Percentiles rank a stretch among this genome's conserved stretches.
These are phyloP conservation scores for Piper longum DNA, from an alignment of 164 flowering plant genomes.

Conservation along the genomic window DNA sequence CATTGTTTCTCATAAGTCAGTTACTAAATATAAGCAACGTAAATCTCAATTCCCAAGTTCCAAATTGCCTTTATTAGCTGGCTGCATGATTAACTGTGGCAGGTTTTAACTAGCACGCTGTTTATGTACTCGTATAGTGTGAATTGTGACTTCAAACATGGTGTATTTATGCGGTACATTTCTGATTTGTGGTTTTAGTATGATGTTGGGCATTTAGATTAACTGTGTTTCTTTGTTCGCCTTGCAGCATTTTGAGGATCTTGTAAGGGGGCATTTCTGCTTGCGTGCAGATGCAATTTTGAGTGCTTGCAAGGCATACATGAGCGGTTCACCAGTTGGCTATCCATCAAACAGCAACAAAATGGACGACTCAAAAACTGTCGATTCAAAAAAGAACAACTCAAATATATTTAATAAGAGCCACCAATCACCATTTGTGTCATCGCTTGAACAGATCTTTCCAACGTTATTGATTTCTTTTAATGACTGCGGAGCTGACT, in stretches of 20 bases:
- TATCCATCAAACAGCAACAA: constrained; percentile 30
- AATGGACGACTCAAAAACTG: too few species aligned
- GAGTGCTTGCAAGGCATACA: constrained; percentile 62
- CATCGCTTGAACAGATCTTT: too few species aligned
- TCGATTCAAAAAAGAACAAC: too few species aligned
- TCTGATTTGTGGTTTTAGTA: background rate
- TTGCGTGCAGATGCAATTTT: constrained; percentile 39
- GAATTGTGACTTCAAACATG: too few species aligned
- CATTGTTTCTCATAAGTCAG: too few species aligned
- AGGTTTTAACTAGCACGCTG: background rate
- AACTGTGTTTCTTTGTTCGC: background rate
- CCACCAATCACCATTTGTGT: too few species aligned
- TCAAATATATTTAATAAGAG: too few species aligned
- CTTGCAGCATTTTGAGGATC: constrained; percentile 26
- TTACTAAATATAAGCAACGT: too few species aligned
- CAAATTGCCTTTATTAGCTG: background rate
- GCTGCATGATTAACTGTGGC: background rate
- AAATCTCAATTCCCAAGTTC: too few species aligned
- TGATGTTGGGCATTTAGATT: background rate
- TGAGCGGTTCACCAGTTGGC: constrained; percentile 65
- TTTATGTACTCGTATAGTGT: background rate
- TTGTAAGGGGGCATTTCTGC: constrained; percentile 54
- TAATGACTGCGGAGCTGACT: too few species aligned
- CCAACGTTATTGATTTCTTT: too few species aligned
- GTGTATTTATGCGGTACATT: too few species aligned